A percentile compares a stretch with the other conserved stretches of the same genome.
These are phyloP conservation scores for Puccinia novopanici DNA, from an alignment of 1,284 basidiomycete genomes.

Conservation along the genomic window DNA sequence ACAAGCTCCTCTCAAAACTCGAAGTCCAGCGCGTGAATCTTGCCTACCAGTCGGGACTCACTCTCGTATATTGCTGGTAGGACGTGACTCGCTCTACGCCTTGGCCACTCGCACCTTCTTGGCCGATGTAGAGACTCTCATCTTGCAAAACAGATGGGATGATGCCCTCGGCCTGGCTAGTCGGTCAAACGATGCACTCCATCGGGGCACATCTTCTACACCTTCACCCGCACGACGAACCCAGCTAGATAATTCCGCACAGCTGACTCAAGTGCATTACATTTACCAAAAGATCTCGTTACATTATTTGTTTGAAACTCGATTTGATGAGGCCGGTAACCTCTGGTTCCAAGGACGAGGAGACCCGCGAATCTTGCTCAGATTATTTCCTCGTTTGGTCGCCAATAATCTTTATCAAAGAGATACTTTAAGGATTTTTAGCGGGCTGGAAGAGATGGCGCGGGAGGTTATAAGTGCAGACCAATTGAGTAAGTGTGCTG, in stretches of 20 bases:
- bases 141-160: constrained; percentile 68
- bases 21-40: constrained; percentile 9
- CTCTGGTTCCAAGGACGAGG: constrained; percentile 71
- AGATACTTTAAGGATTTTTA: constrained; percentile 66
- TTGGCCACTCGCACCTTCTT: constrained; percentile 72
- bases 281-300: constrained; percentile 76
- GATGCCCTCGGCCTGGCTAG: constrained; percentile 70
- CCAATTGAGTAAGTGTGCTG: constrained; percentile 70
- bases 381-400: constrained; percentile 72
- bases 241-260: constrained; percentile 8
- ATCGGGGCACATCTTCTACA: constrained; percentile 60
- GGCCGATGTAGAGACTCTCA: constrained; percentile 71
- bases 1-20: background rate
- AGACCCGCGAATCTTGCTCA: constrained; percentile 74
- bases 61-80: constrained; percentile 63
- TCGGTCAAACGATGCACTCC: constrained; percentile 62
- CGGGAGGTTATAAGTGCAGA: constrained; percentile 68
- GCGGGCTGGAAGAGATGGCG: constrained; percentile 70
- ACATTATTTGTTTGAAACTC: constrained; percentile 69
- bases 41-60: background rate
- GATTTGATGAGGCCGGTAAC: constrained; percentile 75
- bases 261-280: constrained; percentile 67
- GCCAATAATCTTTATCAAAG: constrained; percentile 61
- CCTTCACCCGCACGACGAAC: background rate
- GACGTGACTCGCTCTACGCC: constrained; percentile 67